phyloP scores from a whole-genome alignment of 2,329 filamentous ascomycete genomes.

The Epichloe coenophiala region DNA sequence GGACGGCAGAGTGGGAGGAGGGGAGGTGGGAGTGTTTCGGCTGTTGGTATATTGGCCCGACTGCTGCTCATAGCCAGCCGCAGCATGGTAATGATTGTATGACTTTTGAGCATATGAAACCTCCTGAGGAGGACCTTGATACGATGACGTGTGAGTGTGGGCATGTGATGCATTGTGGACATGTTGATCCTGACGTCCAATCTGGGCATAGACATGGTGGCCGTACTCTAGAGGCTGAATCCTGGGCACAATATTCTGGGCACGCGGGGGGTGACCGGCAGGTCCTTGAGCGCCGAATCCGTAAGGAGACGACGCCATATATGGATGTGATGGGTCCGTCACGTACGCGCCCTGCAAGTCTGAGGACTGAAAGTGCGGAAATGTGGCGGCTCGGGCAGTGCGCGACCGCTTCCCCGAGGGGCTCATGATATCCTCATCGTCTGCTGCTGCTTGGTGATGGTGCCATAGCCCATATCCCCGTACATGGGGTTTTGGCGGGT shows the following conservation, averaged over 20 bases:
- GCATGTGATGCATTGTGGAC: not conserved
- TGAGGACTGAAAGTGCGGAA: slow-evolving; percentile 1
- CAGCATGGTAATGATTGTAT: not conserved
- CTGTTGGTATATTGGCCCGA: not conserved
- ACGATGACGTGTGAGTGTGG: slow-evolving; percentile 2
- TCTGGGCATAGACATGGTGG: not conserved
- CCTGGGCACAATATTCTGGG: slow-evolving; percentile 11
- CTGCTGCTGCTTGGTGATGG: not conserved
- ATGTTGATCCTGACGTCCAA: not conserved
- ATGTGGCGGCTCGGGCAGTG: slow-evolving; percentile 3
- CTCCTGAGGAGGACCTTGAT: not conserved
- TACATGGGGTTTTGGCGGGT: slow-evolving; percentile 1
- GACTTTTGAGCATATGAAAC: not conserved
- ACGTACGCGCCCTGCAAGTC: not conserved
- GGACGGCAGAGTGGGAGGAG: slow-evolving; percentile 11
- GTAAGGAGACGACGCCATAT: slow-evolving; percentile 5
- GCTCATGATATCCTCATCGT: slow-evolving; percentile 8
- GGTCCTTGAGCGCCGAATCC: not conserved
- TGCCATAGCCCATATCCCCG: slow-evolving; percentile 2
- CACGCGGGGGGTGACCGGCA: slow-evolving; percentile 7
- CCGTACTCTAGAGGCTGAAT: slow-evolving; percentile 11
- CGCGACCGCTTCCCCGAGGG: slow-evolving; percentile 13
- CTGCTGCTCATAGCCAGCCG: not conserved
- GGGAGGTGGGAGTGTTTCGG: slow-evolving; percentile 5
- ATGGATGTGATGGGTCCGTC: slow-evolving; percentile 1